Conservation (phyloP, 179 eudicot species). For the Silene vulgaris region DNA sequence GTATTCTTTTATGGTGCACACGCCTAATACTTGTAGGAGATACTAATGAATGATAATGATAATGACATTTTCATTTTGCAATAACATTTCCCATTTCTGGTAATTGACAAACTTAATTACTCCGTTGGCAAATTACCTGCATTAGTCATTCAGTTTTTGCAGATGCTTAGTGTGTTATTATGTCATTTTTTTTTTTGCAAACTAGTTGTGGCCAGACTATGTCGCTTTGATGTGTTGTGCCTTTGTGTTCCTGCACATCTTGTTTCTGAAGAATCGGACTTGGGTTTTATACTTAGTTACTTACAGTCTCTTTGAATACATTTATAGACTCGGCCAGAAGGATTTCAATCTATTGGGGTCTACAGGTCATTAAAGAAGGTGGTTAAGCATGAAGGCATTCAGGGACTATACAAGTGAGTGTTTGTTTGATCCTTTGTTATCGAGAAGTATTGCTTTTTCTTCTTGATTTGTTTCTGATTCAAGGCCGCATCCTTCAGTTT, state of each 20-base stretch:
- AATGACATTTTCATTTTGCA: background rate
- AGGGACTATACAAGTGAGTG: slow-evolving; percentile 84
- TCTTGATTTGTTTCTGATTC: slow-evolving; percentile 7
- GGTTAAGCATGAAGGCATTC: slow-evolving; percentile 69
- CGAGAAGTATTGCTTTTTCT: background rate
- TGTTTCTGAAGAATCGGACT: background rate
- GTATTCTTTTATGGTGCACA: background rate
- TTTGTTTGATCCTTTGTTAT: slow-evolving; percentile 11
- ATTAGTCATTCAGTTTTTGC: background rate
- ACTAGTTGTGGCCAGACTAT: too few species aligned
- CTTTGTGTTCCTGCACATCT: background rate
- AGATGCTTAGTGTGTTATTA: background rate
- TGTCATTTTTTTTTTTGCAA: background rate
- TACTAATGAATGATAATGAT: too few species aligned
- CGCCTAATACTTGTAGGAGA: background rate
- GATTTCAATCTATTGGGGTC: slow-evolving; percentile 79
- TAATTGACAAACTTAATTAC: background rate
- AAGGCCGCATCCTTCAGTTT: background rate
- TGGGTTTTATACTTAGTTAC: background rate
- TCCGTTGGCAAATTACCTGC: background rate
- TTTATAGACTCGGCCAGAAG: slow-evolving; percentile 64
- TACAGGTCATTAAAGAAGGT: slow-evolving; percentile 68
- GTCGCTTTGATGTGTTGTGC: too few species aligned
- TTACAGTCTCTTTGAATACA: slow-evolving; percentile 4
- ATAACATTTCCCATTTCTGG: background rate